Evolutionary conservation across 371 early-diverging fungal genomes (phyloP).

Genomic region (Apophysomyces sp.): DNA sequence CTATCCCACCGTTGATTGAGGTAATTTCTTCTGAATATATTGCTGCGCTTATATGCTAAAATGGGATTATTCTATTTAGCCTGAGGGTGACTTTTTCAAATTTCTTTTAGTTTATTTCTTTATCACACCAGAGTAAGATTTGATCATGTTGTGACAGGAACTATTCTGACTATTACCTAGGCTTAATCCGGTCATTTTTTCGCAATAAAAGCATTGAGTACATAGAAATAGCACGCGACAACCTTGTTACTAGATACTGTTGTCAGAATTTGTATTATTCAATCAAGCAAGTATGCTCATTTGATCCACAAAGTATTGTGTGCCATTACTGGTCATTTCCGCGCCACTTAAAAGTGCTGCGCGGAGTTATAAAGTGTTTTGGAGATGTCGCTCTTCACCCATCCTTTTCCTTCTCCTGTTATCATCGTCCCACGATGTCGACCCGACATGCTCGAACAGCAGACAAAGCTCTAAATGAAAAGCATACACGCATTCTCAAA

Average conservation of each 20-base stretch:
- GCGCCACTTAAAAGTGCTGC: neutral
- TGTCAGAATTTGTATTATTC: too few relatives aligned
- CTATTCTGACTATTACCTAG: neutral
- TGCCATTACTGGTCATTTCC: too few relatives aligned
- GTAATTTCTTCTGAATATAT: neutral
- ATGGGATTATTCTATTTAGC: neutral
- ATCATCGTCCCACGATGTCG: conserved; percentile 47
- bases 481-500: conserved; percentile 68
- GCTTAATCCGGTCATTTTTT: neutral
- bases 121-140: conserved; percentile 17
- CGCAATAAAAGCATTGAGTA: neutral
- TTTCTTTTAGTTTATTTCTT: conserved; percentile 19
- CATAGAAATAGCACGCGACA: too few relatives aligned
- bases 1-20: conserved; percentile 14
- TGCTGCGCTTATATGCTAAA: too few relatives aligned
- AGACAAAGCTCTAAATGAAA: conserved; percentile 73
- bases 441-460: conserved; percentile 74
- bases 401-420: neutral
- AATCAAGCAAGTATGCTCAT: too few relatives aligned
- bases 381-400: neutral
- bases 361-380: neutral
- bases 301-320: too few relatives aligned
- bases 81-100: conserved; percentile 13
- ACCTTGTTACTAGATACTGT: too few relatives aligned
- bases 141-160: neutral